phyloP scores from a whole-genome alignment of 164 flowering plant genomes.

The Cinnamomum chago region DNA sequence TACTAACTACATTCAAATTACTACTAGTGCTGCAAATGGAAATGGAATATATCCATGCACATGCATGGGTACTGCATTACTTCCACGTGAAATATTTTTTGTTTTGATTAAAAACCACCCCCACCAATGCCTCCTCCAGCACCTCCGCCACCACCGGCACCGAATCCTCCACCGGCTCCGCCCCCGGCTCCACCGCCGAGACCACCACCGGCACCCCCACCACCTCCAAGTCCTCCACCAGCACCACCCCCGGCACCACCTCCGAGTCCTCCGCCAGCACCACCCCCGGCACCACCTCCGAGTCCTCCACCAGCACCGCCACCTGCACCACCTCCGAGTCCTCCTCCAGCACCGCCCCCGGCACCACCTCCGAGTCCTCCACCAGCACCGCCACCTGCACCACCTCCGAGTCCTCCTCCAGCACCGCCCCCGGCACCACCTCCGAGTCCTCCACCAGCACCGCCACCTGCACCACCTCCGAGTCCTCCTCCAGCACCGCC shows the following conservation, averaged over 20 bases:
- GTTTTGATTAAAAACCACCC: neutral
- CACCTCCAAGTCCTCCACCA: neutral
- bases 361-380: neutral
- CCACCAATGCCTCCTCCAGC: constrained; percentile 3
- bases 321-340: neutral
- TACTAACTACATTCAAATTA: no score
- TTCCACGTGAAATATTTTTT: neutral
- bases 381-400: constrained; percentile 13
- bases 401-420: neutral
- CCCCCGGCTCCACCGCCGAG: no score
- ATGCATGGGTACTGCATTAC: neutral
- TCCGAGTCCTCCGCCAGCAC: neutral
- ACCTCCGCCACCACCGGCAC: constrained; percentile 2
- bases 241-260: neutral
- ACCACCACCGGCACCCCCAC: no score
- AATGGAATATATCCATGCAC: neutral
- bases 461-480: neutral
- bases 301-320: constrained; percentile 6
- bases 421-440: neutral
- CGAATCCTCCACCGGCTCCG: neutral
- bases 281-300: neutral
- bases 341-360: neutral
- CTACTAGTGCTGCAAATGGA: no score
- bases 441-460: neutral
- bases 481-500: neutral